These are phyloP conservation scores for Leptographium procerum DNA, from an alignment of 2,329 filamentous ascomycete genomes.

Conservation along the genomic window DNA sequence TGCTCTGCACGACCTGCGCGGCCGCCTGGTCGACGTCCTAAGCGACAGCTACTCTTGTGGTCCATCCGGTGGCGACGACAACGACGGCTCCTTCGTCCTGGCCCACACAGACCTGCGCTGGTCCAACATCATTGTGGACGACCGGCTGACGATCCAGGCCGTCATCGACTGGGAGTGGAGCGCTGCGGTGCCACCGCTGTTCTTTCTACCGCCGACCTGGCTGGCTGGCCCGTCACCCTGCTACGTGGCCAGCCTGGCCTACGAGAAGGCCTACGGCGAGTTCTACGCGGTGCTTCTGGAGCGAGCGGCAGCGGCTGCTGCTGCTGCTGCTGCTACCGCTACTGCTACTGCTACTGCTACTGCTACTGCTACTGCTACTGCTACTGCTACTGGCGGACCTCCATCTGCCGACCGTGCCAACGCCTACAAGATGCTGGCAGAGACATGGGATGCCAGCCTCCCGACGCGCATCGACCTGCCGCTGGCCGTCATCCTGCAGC, in stretches of 20 bases:
- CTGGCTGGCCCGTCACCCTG: conserved; percentile 9
- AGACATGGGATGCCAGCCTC: neutral
- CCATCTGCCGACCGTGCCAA: too few species aligned
- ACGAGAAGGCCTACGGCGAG: neutral
- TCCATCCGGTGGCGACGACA: neutral
- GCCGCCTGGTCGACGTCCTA: conserved; percentile 9
- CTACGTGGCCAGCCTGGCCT: neutral
- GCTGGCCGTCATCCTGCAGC: conserved; percentile 1
- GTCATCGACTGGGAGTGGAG: conserved; percentile 20
- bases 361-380: neutral
- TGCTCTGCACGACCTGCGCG: conserved; percentile 9
- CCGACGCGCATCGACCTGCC: neutral
- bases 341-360: neutral
- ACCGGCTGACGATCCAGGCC: conserved; percentile 12
- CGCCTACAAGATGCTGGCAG: neutral
- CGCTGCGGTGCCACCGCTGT: conserved; percentile 6
- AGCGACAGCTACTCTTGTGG: too few species aligned
- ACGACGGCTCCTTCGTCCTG: conserved; percentile 14
- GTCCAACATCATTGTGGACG: conserved; percentile 17
- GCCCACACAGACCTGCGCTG: conserved; percentile 14
- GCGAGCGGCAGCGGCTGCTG: neutral
- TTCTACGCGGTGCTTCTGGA: neutral
- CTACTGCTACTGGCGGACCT: too few species aligned
- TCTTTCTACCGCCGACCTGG: conserved; percentile 10
- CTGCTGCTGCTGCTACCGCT: too few species aligned